Evolutionary conservation across 352 stramenopile species (phyloP).

Genomic region (Phytophthora nicotianae): DNA sequence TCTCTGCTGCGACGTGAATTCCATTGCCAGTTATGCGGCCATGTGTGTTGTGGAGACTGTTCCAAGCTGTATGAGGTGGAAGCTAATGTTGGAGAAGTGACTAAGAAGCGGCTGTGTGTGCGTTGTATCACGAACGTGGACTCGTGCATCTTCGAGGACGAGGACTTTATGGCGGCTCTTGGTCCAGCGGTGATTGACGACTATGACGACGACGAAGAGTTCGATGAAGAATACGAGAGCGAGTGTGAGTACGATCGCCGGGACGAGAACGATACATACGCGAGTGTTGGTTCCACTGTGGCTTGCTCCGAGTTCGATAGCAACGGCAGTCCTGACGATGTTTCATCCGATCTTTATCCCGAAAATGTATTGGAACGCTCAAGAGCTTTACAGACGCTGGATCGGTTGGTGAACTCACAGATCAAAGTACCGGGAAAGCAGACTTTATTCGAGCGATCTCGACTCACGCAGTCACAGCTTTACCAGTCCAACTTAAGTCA

Average conservation of each 20-base stretch:
- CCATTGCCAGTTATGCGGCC: constrained; percentile 63
- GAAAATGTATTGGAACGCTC: constrained; percentile 34
- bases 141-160: constrained; percentile 61
- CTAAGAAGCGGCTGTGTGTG: constrained; percentile 59
- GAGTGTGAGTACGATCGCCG: constrained; percentile 25
- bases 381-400: constrained; percentile 32
- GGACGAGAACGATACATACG: constrained; percentile 31
- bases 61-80: constrained; percentile 65
- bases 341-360: constrained; percentile 21
- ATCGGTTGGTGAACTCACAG: constrained; percentile 33
- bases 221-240: constrained; percentile 21
- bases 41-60: constrained; percentile 59
- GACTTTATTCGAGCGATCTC: constrained; percentile 27
- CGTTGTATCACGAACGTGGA: constrained; percentile 62
- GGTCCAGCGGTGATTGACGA: constrained; percentile 50
- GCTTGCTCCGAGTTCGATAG: constrained; percentile 37
- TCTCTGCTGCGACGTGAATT: constrained; percentile 54
- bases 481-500: constrained; percentile 8
- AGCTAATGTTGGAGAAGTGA: constrained; percentile 42
- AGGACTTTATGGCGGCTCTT: constrained; percentile 55
- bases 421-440: constrained; percentile 1
- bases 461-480: constrained; percentile 29
- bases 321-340: constrained; percentile 25
- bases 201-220: constrained; percentile 13
- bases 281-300: constrained; percentile 27